Percentiles rank a stretch among this genome's conserved stretches.
Evolutionary conservation across 2,329 filamentous ascomycete genomes (phyloP).

Genomic region (Ophiostoma angusticollis): DNA sequence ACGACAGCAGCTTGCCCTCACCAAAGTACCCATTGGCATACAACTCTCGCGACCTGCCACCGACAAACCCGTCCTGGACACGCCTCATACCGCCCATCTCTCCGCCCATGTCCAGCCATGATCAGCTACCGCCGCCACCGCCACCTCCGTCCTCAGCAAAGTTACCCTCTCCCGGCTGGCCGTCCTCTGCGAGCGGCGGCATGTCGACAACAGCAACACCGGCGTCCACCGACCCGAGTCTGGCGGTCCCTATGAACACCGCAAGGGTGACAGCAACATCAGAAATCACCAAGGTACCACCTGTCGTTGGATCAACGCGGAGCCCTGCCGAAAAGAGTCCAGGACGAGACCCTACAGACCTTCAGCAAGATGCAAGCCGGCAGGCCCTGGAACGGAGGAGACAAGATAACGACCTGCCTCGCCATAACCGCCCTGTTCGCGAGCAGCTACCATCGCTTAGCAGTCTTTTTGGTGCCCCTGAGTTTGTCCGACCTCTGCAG

Average conservation of each 20-base stretch:
- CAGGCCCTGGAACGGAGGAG: no score
- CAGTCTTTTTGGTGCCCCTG: no score
- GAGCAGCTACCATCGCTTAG: no score
- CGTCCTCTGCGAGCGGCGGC: constrained; percentile 24
- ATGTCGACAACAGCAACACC: constrained; percentile 26
- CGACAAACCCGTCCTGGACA: constrained; percentile 33
- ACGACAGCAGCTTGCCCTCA: constrained; percentile 32
- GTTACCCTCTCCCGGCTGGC: background rate
- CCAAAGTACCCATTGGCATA: constrained; percentile 16
- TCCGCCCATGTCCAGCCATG: constrained; percentile 47
- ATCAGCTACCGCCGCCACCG: constrained; percentile 24
- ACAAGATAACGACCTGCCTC: no score
- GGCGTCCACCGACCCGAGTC: no score
- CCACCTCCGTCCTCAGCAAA: background rate
- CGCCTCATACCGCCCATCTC: constrained; percentile 31
- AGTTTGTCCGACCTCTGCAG: no score
- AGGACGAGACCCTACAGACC: no score
- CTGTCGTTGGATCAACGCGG: no score
- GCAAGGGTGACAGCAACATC: background rate
- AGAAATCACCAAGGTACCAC: background rate
- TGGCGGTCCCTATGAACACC: no score
- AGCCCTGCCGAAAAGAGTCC: no score
- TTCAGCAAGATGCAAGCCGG: no score
- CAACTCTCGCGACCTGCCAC: constrained; percentile 2
- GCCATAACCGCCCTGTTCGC: no score